Percentiles rank a stretch among this genome's conserved stretches.
phyloP scores from a whole-genome alignment of 345 rosid genomes.

The Viola odorata region DNA sequence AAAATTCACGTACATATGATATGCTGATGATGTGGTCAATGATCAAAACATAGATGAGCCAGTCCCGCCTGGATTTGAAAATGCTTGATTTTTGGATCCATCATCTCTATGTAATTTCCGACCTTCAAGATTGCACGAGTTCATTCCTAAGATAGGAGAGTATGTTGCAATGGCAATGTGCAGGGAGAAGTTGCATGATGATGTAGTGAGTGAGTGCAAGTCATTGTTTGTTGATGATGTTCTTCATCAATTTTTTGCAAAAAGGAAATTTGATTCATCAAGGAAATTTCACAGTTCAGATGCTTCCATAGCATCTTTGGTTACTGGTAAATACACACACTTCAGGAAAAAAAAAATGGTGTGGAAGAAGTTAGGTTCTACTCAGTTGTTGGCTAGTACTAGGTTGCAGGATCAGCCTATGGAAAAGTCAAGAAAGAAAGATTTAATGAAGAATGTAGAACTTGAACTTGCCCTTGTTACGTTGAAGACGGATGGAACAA shows the following conservation, averaged over 20 bases:
- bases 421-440: constrained; percentile 37
- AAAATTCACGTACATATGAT: constrained; percentile 25
- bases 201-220: constrained; percentile 59
- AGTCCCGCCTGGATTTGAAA: constrained; percentile 67
- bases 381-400: constrained; percentile 22
- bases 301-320: constrained; percentile 17
- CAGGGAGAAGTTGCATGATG: constrained; percentile 76
- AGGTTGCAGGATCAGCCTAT: constrained; percentile 20
- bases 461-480: constrained; percentile 17
- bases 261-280: background rate
- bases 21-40: constrained; percentile 29
- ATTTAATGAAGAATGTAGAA: constrained; percentile 15
- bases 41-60: constrained; percentile 45
- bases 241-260: constrained; percentile 29
- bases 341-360: constrained; percentile 43
- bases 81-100: constrained; percentile 24
- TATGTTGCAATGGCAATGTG: constrained; percentile 63
- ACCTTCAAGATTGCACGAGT: constrained; percentile 36
- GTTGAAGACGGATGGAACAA: constrained; percentile 32
- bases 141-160: constrained; percentile 41
- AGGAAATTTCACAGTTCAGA: constrained; percentile 18
- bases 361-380: constrained; percentile 35
- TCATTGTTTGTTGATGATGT: constrained; percentile 32
- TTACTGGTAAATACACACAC: constrained; percentile 45
- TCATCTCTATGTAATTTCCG: constrained; percentile 32